These are phyloP conservation scores for Termitomyces sp. DNA, from an alignment of 768 basidiomycete genomes.

Conservation along the genomic window DNA sequence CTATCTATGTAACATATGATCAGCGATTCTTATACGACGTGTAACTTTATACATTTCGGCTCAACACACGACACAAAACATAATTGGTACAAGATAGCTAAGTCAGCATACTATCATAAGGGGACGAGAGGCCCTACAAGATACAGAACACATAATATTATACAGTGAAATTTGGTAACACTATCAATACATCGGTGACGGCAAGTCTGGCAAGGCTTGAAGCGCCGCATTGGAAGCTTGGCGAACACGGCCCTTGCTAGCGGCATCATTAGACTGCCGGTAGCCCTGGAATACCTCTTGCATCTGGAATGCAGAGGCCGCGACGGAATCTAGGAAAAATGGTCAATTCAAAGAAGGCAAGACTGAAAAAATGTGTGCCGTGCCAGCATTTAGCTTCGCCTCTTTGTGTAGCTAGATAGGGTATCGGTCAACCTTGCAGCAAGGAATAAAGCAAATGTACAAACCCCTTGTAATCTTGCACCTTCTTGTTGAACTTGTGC, in stretches of 20 bases:
- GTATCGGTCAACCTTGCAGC: conserved; percentile 6
- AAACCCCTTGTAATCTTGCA: conserved; percentile 53
- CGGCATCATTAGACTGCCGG: conserved; percentile 64
- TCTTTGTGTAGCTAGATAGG: conserved; percentile 46
- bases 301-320: conserved; percentile 72
- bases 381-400: conserved; percentile 49
- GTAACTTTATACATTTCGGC: neutral
- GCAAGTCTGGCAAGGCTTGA: conserved; percentile 71
- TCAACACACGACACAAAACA: neutral
- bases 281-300: conserved; percentile 70
- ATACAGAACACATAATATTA: neutral
- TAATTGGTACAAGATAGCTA: neutral
- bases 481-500: conserved; percentile 51
- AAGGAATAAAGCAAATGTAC: conserved; percentile 17
- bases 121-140: neutral
- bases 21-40: neutral
- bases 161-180: neutral
- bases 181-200: conserved; percentile 24
- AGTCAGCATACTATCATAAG: neutral
- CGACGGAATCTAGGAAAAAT: conserved; percentile 46
- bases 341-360: neutral
- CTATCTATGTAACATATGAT: neutral
- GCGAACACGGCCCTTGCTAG: conserved; percentile 71
- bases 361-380: conserved; percentile 9
- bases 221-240: conserved; percentile 78